Evolutionary conservation across 139 green algal genomes (phyloP).

Genomic region (Klebsormidium nitens): DNA sequence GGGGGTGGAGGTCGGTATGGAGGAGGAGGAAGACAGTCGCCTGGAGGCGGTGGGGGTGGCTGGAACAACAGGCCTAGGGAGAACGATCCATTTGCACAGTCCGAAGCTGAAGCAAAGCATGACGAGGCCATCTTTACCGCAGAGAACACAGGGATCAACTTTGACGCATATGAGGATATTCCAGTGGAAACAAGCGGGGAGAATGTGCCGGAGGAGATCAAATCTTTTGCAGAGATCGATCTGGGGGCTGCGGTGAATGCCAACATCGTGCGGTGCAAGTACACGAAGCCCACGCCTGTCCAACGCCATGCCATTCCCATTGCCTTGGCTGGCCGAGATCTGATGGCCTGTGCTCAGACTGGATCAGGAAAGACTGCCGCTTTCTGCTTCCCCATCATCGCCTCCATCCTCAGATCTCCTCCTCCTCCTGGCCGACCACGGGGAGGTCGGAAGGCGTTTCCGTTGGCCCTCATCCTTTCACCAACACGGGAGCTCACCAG

Average conservation of each 20-base stretch:
- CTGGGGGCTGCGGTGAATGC: conserved; percentile 56
- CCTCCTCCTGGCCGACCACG: conserved; percentile 39
- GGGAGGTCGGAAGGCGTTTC: conserved; percentile 75
- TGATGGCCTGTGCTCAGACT: conserved; percentile 79
- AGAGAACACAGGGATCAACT: conserved; percentile 98
- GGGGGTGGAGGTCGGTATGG: conserved; percentile 4
- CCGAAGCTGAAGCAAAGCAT: conserved; percentile 39
- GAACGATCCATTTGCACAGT: conserved; percentile 31
- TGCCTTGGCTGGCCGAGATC: conserved; percentile 79
- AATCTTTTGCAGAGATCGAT: conserved; percentile 78
- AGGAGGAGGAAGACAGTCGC: not conserved
- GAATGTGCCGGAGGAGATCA: conserved; percentile 71
- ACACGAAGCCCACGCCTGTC: conserved; percentile 95
- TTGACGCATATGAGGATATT: conserved; percentile 98
- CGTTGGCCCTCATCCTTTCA: conserved; percentile 80
- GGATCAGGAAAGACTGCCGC: conserved; percentile 97
- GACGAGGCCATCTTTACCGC: conserved; percentile 54
- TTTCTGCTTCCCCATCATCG: conserved; percentile 98
- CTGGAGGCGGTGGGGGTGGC: conserved; percentile 16
- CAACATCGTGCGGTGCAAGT: conserved; percentile 94
- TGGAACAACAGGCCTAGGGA: conserved; percentile 13
- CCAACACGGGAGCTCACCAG: conserved; percentile 88
- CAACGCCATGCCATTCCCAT: conserved; percentile 96
- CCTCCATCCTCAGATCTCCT: conserved; percentile 72
- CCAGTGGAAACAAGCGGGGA: conserved; percentile 85